Base-by-base conservation (phyloP, 768 basidiomycete species). In the Pleurotus ostreatus region DNA sequence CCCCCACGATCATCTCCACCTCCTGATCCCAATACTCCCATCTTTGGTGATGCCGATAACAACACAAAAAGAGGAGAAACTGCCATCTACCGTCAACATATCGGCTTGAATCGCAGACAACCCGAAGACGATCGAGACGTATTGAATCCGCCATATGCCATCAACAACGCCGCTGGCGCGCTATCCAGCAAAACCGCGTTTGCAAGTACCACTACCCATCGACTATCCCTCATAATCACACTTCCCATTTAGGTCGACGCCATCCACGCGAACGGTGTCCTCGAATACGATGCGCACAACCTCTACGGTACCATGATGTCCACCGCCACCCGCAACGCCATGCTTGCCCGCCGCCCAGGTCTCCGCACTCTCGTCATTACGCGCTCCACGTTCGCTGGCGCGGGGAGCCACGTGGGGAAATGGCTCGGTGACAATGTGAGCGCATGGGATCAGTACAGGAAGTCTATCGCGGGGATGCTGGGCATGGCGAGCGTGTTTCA, bases 281-380 rank as follows among this genome's bases (percentile, higher is more conserved):
- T 77, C 3, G 81, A 84, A 65, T 86, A 85, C 63, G 78, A 85
- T 59, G 77, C 77, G 0, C 85, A 87, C 70, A 88, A 87, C 55
- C 65, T 89, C 5, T 89, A 80, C 64, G 86, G 86, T 1, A 81
- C 80, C 2, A 85, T 87, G 84, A 88, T 88, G 87, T 85, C 84
- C 7, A 71, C 73, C 4, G 77, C 75, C 9, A 87, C 86, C 1
- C 81, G 74, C 25, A 65, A 80, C 30, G 86, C 86, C 9, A 78
- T 88, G 78, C 73, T 84, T 37, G 72, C 78, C 1, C 82, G 86
- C 38, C 76, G 85, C 15, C 86, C 87, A 11, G 82, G 80, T 0
- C 68, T 75, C 39, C 78, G 83, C 1, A 78, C 86, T 2, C 71
- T 88, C 34, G 74, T 88, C 62, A 87, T 88, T 62, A 89, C 87